These are phyloP conservation scores for Nadsonia fulvescens DNA, from an alignment of 805 yeast species.

Conservation along the genomic window DNA sequence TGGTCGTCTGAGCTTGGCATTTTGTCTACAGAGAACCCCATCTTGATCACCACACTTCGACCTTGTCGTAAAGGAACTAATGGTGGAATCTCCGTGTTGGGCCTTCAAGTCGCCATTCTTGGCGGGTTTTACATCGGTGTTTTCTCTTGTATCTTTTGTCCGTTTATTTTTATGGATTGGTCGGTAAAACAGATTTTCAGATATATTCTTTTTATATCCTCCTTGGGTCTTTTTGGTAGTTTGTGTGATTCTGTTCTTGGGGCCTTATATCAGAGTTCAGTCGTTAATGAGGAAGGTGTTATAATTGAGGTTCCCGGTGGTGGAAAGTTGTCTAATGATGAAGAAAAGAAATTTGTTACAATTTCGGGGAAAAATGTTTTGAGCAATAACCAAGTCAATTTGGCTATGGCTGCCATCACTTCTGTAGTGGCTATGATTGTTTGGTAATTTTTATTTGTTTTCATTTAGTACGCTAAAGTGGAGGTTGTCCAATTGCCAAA, in stretches of 20 bases:
- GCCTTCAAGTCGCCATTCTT: conserved; percentile 20
- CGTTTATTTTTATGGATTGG: conserved; percentile 9
- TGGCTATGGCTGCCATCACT: conserved; percentile 19
- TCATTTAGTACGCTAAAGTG: too few species aligned
- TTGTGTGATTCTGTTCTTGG: conserved; percentile 26
- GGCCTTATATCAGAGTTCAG: conserved; percentile 23
- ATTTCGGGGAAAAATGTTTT: conserved; percentile 21
- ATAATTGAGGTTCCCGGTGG: conserved; percentile 21
- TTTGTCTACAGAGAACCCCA: conserved; percentile 21
- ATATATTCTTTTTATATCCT: conserved; percentile 16
- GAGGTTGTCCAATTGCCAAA: too few species aligned
- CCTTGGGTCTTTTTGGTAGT: conserved; percentile 22
- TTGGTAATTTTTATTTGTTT: too few species aligned
- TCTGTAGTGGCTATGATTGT: conserved; percentile 16
- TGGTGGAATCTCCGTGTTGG: conserved; percentile 25
- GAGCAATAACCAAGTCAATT: conserved; percentile 25
- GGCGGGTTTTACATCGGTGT: conserved; percentile 22
- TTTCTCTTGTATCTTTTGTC: conserved; percentile 14
- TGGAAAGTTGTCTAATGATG: conserved; percentile 8
- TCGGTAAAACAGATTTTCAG: conserved; percentile 6
- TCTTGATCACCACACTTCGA: conserved; percentile 23
- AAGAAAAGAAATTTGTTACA: conserved; percentile 12
- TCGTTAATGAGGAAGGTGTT: conserved; percentile 19
- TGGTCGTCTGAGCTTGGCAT: conserved; percentile 32
- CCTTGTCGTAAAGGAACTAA: conserved; percentile 30